These are phyloP conservation scores for Alloascoidea hylecoeti DNA, from an alignment of 805 yeast species.

Conservation along the genomic window DNA sequence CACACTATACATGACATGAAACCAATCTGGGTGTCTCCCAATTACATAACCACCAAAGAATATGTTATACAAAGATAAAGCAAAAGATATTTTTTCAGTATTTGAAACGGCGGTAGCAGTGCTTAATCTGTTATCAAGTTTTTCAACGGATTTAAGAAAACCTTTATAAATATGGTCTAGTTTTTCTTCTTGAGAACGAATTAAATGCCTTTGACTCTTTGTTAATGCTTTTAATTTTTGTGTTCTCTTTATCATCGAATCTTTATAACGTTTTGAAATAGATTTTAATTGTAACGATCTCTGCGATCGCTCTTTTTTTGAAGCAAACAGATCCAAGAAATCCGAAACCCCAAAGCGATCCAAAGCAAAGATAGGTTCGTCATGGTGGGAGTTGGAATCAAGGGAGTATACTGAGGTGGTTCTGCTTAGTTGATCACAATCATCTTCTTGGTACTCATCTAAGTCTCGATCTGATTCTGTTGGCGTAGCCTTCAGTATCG, in stretches of 20 bases:
- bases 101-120: slow-evolving; percentile 26
- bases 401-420: not conserved
- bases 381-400: no score
- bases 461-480: no score
- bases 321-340: not conserved
- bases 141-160: slow-evolving; percentile 12
- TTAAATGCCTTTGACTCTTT: not conserved
- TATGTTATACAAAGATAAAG: slow-evolving; percentile 52
- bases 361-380: not conserved
- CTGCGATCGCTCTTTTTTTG: not conserved
- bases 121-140: slow-evolving; percentile 22
- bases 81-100: slow-evolving; percentile 71
- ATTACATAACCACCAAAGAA: slow-evolving; percentile 63
- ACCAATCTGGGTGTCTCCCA: slow-evolving; percentile 63
- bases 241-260: not conserved
- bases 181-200: slow-evolving; percentile 8
- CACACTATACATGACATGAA: slow-evolving; percentile 62
- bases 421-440: not conserved
- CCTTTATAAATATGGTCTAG: slow-evolving; percentile 11
- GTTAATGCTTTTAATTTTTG: not conserved
- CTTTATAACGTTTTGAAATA: not conserved
- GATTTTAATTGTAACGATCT: not conserved
- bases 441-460: no score
- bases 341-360: not conserved
- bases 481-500: no score